These are phyloP conservation scores for Phytophthora sojae DNA, from an alignment of 352 stramenopile genomes.

Conservation along the genomic window DNA sequence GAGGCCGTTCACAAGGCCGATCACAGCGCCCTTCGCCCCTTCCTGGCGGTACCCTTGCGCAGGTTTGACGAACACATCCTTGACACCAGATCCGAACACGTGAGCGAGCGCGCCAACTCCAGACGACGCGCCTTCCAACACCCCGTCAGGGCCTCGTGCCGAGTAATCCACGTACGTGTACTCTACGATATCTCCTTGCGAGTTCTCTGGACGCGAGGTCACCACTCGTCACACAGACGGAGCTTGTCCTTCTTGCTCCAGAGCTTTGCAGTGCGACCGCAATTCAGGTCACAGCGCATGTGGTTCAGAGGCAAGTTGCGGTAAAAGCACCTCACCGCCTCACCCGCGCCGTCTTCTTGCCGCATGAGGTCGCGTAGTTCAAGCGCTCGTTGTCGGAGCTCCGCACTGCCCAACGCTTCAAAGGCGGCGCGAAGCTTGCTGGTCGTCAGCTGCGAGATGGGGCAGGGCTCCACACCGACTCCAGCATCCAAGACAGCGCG, in stretches of 20 bases:
- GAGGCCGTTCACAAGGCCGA: constrained; percentile 66
- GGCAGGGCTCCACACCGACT: constrained; percentile 88
- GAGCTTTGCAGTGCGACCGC: constrained; percentile 51
- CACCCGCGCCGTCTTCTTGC: constrained; percentile 85
- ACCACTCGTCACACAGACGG: constrained; percentile 67
- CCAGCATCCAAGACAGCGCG: constrained; percentile 82
- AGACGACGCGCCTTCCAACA: constrained; percentile 54
- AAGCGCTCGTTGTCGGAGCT: constrained; percentile 60
- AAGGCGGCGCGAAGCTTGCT: constrained; percentile 87
- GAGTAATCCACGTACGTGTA: constrained; percentile 73
- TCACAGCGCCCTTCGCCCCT: constrained; percentile 64
- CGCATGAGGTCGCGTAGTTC: constrained; percentile 69
- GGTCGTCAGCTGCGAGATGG: constrained; percentile 81
- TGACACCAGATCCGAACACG: constrained; percentile 66
- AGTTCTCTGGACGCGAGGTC: constrained; percentile 53
- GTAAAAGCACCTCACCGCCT: constrained; percentile 89
- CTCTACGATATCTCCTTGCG: constrained; percentile 53
- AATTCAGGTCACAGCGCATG: constrained; percentile 87
- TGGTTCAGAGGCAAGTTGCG: constrained; percentile 80
- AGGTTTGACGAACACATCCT: constrained; percentile 69
- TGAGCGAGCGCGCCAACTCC: constrained; percentile 69
- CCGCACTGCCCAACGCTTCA: constrained; percentile 53
- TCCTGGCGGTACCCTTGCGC: constrained; percentile 65
- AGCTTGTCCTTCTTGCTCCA: constrained; percentile 68
- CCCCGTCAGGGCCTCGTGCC: constrained; percentile 59